Conservation (phyloP, 208 protist genomes). For the Acanthamoeba castellanii region DNA sequence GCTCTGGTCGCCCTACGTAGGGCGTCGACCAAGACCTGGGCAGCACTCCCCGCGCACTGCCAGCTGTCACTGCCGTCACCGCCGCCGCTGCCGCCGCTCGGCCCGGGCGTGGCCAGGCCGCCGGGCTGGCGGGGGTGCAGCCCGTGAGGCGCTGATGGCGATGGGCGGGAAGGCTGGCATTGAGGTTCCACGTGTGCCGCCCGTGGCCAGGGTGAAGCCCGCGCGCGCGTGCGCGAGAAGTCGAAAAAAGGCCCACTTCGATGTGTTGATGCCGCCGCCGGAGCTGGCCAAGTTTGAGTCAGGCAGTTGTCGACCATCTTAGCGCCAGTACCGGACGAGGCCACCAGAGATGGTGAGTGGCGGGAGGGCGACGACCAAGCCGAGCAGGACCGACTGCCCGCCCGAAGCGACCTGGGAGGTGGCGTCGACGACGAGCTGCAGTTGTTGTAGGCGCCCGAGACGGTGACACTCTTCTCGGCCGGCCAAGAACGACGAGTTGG, state of each 20-base stretch:
- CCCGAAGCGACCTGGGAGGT: constrained; percentile 4
- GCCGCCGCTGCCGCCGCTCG: no score
- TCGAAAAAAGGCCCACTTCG: no score
- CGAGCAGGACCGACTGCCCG: background rate
- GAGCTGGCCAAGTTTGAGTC: background rate
- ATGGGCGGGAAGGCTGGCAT: no score
- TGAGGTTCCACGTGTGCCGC: no score
- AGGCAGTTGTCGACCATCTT: constrained; percentile 25
- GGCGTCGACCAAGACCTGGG: background rate
- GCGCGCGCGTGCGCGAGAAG: no score
- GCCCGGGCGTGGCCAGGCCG: no score
- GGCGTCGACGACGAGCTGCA: background rate
- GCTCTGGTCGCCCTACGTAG: no score
- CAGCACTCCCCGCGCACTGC: background rate
- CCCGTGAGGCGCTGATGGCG: background rate
- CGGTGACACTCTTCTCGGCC: background rate
- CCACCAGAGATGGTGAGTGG: constrained; percentile 17
- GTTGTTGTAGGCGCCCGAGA: background rate
- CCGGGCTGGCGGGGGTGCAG: background rate
- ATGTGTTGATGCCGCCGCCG: no score
- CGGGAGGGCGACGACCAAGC: no score
- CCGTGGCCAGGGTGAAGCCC: no score
- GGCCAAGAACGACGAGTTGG: background rate
- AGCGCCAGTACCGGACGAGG: background rate
- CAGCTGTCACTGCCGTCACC: background rate